phyloP scores from a whole-genome alignment of 2,329 filamentous ascomycete species.

The Dissoconium aciculare region DNA sequence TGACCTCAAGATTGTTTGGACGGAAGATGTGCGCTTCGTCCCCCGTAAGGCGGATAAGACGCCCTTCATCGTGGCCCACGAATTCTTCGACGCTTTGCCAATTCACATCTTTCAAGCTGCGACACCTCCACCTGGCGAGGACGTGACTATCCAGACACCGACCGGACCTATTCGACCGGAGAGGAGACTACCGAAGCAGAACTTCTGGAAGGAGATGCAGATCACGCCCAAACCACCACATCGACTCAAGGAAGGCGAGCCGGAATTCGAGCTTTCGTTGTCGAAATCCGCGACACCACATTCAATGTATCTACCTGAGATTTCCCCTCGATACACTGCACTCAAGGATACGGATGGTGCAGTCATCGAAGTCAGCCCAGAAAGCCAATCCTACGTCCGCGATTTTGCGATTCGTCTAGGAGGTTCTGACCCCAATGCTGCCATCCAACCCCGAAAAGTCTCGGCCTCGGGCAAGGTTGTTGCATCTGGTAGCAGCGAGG shows the following conservation, averaged over 20 bases:
- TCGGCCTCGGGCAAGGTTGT: constrained; percentile 8
- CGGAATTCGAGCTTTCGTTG: constrained; percentile 78
- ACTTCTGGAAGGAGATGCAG: constrained; percentile 71
- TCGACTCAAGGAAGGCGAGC: constrained; percentile 37
- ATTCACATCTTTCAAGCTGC: constrained; percentile 89
- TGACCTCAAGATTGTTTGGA: constrained; percentile 66
- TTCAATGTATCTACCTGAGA: constrained; percentile 69
- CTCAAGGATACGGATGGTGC: constrained; percentile 54
- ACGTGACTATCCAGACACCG: constrained; percentile 33
- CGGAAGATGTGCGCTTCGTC: constrained; percentile 73
- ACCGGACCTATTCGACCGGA: constrained; percentile 33
- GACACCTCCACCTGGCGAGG: constrained; percentile 17
- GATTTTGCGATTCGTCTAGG: constrained; percentile 80
- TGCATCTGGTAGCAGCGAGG: background rate
- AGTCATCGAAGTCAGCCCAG: constrained; percentile 79
- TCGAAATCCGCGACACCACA: constrained; percentile 64
- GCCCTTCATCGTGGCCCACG: constrained; percentile 90
- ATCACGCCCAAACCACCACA: constrained; percentile 46
- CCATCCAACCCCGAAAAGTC: constrained; percentile 17
- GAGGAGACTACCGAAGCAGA: constrained; percentile 12
- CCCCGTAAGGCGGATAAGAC: constrained; percentile 52
- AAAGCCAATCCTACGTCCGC: constrained; percentile 62
- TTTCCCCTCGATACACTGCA: constrained; percentile 61
- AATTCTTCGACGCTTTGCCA: constrained; percentile 95
- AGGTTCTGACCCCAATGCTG: constrained; percentile 32